Conservation (phyloP, 192 early-diverging fungal genomes). For the Umbelopsis sp. region DNA sequence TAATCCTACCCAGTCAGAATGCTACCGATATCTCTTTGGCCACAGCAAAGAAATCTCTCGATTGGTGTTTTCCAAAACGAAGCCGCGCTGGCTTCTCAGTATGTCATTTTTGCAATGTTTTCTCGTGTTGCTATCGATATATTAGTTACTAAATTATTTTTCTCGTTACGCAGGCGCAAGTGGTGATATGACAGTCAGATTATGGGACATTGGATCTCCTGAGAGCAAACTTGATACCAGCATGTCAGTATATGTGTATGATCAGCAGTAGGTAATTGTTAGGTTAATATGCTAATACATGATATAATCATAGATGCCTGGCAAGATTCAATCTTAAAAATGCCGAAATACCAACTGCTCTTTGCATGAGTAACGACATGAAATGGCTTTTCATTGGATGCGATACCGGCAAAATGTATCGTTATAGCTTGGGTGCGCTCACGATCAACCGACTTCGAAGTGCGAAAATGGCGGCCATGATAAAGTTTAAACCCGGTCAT, state of each 20-base stretch:
- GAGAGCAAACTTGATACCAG: constrained; percentile 28
- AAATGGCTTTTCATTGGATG: constrained; percentile 28
- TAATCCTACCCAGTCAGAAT: constrained; percentile 42
- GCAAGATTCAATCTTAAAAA: constrained; percentile 17
- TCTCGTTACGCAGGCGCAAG: constrained; percentile 39
- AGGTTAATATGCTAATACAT: neutral
- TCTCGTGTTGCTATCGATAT: neutral
- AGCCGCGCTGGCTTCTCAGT: constrained; percentile 51
- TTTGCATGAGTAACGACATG: constrained; percentile 16
- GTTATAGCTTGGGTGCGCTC: neutral
- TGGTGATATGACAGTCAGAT: constrained; percentile 40
- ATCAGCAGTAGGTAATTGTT: neutral
- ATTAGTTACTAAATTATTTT: neutral
- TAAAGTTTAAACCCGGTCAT: constrained; percentile 14
- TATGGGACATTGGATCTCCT: constrained; percentile 55
- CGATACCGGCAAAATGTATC: constrained; percentile 20
- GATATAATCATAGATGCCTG: constrained; percentile 20
- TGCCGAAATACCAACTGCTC: neutral
- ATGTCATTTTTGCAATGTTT: constrained; percentile 15
- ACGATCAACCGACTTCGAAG: neutral
- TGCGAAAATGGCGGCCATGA: neutral
- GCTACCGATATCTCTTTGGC: constrained; percentile 51
- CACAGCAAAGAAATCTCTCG: constrained; percentile 40
- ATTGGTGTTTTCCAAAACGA: constrained; percentile 42
- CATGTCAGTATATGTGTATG: constrained; percentile 22